Evolutionary conservation across 768 basidiomycete species (phyloP).

Genomic region (Leccinum sublutescens): DNA sequence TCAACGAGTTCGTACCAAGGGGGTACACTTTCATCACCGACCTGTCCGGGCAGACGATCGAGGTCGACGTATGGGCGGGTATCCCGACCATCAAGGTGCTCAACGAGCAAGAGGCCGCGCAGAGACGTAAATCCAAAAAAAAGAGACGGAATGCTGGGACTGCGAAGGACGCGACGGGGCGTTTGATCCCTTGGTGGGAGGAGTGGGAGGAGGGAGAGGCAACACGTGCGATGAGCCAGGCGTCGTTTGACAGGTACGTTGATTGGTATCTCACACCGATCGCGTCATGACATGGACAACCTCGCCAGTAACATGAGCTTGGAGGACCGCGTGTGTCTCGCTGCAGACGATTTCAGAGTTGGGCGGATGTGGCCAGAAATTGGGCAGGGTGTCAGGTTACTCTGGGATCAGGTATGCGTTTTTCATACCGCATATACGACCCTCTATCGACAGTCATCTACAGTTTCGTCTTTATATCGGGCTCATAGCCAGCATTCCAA

Average conservation of each 20-base stretch:
- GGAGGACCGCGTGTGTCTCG: slow-evolving; percentile 26
- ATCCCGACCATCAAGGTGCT: slow-evolving; percentile 28
- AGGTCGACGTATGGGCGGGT: slow-evolving; percentile 26
- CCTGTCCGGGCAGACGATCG: slow-evolving; percentile 16
- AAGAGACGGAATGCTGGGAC: slow-evolving; percentile 22
- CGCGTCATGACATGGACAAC: neutral
- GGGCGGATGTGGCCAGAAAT: slow-evolving; percentile 34
- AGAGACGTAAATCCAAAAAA: slow-evolving; percentile 16
- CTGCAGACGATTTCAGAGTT: slow-evolving; percentile 32
- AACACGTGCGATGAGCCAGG: slow-evolving; percentile 17
- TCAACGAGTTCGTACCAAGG: slow-evolving; percentile 37
- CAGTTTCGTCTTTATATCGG: slow-evolving; percentile 35
- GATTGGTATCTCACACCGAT: neutral
- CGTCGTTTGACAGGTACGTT: slow-evolving; percentile 30
- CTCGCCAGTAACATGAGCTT: slow-evolving; percentile 8
- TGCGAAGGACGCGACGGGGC: slow-evolving; percentile 19
- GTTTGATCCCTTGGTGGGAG: slow-evolving; percentile 32
- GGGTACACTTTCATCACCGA: slow-evolving; percentile 19
- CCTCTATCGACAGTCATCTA: neutral
- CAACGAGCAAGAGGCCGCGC: slow-evolving; percentile 21
- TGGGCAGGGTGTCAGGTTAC: slow-evolving; percentile 23
- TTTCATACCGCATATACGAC: neutral
- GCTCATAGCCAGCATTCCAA: slow-evolving; percentile 28
- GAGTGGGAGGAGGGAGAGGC: slow-evolving; percentile 32
- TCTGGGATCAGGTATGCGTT: slow-evolving; percentile 32